Evolutionary conservation across 345 rosid genomes (phyloP), one percentile per base, ranked within the genome.

Genomic region (Camelina laxa): DNA sequence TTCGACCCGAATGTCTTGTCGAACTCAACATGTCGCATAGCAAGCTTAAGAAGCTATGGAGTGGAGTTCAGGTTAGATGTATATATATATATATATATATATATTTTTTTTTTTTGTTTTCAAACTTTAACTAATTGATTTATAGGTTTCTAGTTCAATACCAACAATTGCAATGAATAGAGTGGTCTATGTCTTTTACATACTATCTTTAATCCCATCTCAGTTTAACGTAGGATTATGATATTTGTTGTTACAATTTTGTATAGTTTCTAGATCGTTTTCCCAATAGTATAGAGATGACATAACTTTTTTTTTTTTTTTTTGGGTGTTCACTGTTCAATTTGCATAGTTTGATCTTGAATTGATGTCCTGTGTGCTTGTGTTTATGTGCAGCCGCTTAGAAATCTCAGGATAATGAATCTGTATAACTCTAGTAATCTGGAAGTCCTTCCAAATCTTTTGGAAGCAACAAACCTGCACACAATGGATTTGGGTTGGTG

Each of bases 41-140:
- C 55, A 49, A 49, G 55, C 55, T 49, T 49, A 49, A 49, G 14
- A 19, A 20, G 24, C 55, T 49, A 49, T 49, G 55, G 55, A 49
- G 24, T 0, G 55, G 12, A 19, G 55, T 49, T 49, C 55, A 49
- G 55, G 55, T 49, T 19, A 44, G 48, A 44, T 14, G 14, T 44
- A 5, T 30, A 30, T 22, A 22, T 22, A 22, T 22, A 1, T 0
- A n/a, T 14, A 44, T 44, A 5, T 30, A 30, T 22, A 22, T 22
- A 22, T 22, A 1, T 0, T 22, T 41, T 13, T 42, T 42, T 14
- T 12, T 12, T 15, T 41, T n/a, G n/a, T n/a, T n/a, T n/a, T n/a
- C n/a, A n/a, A 11, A 41, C 6, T 13, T 42, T 14, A 42, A 13
- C 13, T 4, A 41, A 41, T 0, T 36, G 4, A 2, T 38, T 38